Percentiles rank a stretch among this genome's conserved stretches.
Evolutionary conservation across 257 asterid species (phyloP).

Genomic region (Salvia rosmarinus): DNA sequence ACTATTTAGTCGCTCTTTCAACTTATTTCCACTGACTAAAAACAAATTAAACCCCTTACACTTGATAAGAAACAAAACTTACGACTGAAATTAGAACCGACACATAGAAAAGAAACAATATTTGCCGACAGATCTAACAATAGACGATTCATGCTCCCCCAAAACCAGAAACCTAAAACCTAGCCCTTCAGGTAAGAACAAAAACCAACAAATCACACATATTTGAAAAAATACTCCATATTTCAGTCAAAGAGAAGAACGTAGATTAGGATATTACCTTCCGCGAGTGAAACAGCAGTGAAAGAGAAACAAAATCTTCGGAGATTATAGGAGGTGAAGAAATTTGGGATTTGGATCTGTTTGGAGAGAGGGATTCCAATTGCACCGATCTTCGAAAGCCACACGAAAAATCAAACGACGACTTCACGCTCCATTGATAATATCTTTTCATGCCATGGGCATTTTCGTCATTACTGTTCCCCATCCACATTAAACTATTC

Average conservation of each 20-base stretch:
- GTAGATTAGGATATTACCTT: slow-evolving; percentile 37
- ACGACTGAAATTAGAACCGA: slow-evolving; percentile 17
- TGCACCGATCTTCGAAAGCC: slow-evolving; percentile 28
- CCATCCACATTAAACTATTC: too few species aligned
- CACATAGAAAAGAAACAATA: not conserved
- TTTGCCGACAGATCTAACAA: slow-evolving; percentile 38
- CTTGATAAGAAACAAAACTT: slow-evolving; percentile 7
- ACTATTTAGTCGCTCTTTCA: not conserved
- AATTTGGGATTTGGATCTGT: slow-evolving; percentile 41
- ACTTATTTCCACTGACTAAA: slow-evolving; percentile 11
- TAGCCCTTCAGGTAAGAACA: not conserved
- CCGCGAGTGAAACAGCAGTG: slow-evolving; percentile 34
- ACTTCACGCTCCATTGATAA: slow-evolving; percentile 16
- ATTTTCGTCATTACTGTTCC: slow-evolving; percentile 9
- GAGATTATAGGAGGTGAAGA: slow-evolving; percentile 33
- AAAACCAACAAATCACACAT: slow-evolving; percentile 13
- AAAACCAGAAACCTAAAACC: not conserved
- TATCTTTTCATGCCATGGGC: slow-evolving; percentile 8
- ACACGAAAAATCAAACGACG: slow-evolving; percentile 28
- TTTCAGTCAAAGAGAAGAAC: not conserved
- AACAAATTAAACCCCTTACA: slow-evolving; percentile 17
- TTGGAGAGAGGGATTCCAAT: slow-evolving; percentile 30
- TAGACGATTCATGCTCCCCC: slow-evolving; percentile 23
- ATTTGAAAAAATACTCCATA: slow-evolving; percentile 2
- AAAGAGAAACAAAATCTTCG: slow-evolving; percentile 17